Percentiles rank a stretch among this genome's conserved stretches.
Conservation (phyloP, 306 rosid species). For the Prinsepia uniflora region DNA sequence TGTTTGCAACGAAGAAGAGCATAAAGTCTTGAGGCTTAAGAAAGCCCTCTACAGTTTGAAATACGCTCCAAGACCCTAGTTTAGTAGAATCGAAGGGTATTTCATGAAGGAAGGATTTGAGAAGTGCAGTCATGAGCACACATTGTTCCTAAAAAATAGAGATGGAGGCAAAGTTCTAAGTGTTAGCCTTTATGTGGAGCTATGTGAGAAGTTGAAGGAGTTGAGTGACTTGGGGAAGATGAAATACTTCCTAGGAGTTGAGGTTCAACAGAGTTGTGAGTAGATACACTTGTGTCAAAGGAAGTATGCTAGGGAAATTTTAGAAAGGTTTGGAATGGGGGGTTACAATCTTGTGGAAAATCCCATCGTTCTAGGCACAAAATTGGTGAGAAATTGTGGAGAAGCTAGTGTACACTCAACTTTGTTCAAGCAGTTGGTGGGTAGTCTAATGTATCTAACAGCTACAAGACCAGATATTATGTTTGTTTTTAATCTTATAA, state of each 20-base stretch:
- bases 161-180: not conserved
- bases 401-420: not conserved
- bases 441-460: not conserved
- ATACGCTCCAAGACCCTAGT: not conserved
- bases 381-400: not conserved
- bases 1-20: constrained; percentile 6
- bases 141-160: not conserved
- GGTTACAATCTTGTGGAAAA: not conserved
- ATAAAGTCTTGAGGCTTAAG: not conserved
- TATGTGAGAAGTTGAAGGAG: not conserved
- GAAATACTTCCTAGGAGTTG: constrained; percentile 4
- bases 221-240: not conserved
- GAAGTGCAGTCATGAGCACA: not conserved
- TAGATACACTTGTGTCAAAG: not conserved
- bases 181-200: not conserved
- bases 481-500: not conserved
- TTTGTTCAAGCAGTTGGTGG: not conserved
- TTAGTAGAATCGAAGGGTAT: not conserved
- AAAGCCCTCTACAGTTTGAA: not conserved
- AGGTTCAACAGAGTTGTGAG: not conserved
- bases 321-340: not conserved
- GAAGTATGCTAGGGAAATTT: not conserved
- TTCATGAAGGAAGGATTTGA: not conserved
- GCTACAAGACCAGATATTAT: not conserved
- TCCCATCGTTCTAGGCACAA: not conserved